These are phyloP conservation scores for Syzygium oleosum DNA, from an alignment of 345 rosid genomes.

Conservation along the genomic window DNA sequence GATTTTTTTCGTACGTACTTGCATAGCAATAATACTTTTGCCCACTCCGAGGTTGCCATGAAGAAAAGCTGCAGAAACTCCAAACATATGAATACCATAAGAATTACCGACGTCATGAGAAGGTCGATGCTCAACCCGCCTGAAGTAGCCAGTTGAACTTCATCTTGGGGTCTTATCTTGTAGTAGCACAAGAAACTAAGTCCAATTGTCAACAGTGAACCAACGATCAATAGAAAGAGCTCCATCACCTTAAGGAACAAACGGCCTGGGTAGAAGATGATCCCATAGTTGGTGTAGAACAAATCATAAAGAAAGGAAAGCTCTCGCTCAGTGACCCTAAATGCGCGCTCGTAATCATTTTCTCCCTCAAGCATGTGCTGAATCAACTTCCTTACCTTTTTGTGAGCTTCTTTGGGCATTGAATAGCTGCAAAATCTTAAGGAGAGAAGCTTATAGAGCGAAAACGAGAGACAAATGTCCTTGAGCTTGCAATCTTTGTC, in stretches of 20 bases:
- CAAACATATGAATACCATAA: neutral
- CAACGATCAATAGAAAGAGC: neutral
- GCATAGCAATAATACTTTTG: neutral
- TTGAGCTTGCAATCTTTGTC: neutral
- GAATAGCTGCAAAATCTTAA: neutral
- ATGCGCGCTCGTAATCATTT: neutral
- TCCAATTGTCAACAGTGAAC: neutral
- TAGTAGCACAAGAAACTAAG: too few species aligned
- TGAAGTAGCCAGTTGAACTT: too few species aligned
- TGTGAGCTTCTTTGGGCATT: neutral
- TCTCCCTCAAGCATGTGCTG: neutral
- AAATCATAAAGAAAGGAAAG: too few species aligned
- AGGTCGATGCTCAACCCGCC: neutral
- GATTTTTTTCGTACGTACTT: neutral
- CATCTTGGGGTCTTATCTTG: too few species aligned
- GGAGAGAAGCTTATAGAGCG: neutral
- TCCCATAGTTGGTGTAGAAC: too few species aligned
- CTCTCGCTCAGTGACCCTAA: too few species aligned
- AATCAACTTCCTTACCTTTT: neutral
- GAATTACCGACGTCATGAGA: neutral
- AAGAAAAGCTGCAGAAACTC: neutral
- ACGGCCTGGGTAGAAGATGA: too few species aligned
- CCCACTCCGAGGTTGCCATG: neutral
- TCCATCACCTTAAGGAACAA: too few species aligned
- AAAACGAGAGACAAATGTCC: neutral